phyloP scores from a whole-genome alignment of 176 grass and related monocot species.

The Aegilops sharonensis region DNA sequence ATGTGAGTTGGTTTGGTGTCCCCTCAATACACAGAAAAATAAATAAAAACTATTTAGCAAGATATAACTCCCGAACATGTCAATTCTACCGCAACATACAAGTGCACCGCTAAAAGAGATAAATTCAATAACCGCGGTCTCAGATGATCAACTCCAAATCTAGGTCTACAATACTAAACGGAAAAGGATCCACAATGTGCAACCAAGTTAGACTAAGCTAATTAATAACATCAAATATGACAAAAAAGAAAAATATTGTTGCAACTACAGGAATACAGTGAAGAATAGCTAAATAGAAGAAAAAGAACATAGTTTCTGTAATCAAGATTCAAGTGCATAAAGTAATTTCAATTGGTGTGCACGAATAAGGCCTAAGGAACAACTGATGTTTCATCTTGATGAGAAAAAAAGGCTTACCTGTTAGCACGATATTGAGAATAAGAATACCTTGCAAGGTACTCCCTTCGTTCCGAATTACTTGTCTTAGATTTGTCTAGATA shows the following conservation, averaged over 20 bases:
- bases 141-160: no score
- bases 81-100: no score
- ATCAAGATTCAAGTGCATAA: neutral
- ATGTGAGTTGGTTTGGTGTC: constrained; percentile 96
- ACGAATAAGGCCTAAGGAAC: neutral
- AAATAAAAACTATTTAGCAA: no score
- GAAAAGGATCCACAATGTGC: neutral
- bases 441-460: constrained; percentile 72
- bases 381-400: neutral
- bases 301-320: neutral
- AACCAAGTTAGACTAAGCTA: neutral
- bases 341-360: neutral
- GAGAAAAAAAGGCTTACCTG: constrained; percentile 53
- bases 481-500: no score
- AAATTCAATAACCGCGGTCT: neutral
- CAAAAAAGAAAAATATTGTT: neutral
- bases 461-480: no score
- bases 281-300: neutral
- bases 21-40: neutral
- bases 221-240: neutral
- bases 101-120: neutral
- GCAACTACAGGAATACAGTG: neutral
- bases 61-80: no score
- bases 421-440: constrained; percentile 92
- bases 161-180: neutral